A percentile compares a stretch with the other conserved stretches of the same genome.
Conservation (phyloP, 1,284 basidiomycete species). For the Schizophyllum amplum region DNA sequence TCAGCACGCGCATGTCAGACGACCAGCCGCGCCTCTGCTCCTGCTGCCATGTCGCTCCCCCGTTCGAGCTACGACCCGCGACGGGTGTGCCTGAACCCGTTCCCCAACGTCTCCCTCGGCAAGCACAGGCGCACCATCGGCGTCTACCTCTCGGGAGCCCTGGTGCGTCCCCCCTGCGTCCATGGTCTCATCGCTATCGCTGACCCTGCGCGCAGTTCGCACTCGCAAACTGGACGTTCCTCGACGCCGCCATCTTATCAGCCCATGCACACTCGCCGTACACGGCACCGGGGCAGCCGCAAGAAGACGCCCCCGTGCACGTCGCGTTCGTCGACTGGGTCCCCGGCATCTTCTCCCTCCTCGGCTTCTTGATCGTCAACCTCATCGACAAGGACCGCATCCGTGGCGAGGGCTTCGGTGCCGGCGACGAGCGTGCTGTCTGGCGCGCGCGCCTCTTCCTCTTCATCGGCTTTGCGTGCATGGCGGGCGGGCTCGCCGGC, state of each 20-base stretch:
- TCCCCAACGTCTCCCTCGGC: slow-evolving; percentile 53
- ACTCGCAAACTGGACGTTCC: slow-evolving; percentile 90
- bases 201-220: slow-evolving; percentile 71
- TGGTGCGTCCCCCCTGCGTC: slow-evolving; percentile 51
- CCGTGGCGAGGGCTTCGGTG: slow-evolving; percentile 71
- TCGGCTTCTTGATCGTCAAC: slow-evolving; percentile 92
- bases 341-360: slow-evolving; percentile 87
- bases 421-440: slow-evolving; percentile 63
- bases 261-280: slow-evolving; percentile 70
- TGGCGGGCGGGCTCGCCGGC: slow-evolving; percentile 94
- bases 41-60: slow-evolving; percentile 50
- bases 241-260: slow-evolving; percentile 89
- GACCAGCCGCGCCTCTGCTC: background rate
- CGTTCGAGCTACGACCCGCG: slow-evolving; percentile 82
- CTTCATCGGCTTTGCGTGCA: slow-evolving; percentile 93
- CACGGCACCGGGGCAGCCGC: slow-evolving; percentile 46
- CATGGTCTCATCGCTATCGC: slow-evolving; percentile 3
- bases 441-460: slow-evolving; percentile 87
- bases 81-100: slow-evolving; percentile 73
- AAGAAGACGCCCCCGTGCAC: slow-evolving; percentile 63
- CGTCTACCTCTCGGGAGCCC: slow-evolving; percentile 85
- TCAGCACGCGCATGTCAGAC: background rate
- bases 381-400: slow-evolving; percentile 93
- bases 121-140: slow-evolving; percentile 76
- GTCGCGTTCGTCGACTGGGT: slow-evolving; percentile 94